Evolutionary conservation across 306 rosid species (phyloP), one percentile per base, ranked within the genome.

Genomic region (Phaseolus lunatus): DNA sequence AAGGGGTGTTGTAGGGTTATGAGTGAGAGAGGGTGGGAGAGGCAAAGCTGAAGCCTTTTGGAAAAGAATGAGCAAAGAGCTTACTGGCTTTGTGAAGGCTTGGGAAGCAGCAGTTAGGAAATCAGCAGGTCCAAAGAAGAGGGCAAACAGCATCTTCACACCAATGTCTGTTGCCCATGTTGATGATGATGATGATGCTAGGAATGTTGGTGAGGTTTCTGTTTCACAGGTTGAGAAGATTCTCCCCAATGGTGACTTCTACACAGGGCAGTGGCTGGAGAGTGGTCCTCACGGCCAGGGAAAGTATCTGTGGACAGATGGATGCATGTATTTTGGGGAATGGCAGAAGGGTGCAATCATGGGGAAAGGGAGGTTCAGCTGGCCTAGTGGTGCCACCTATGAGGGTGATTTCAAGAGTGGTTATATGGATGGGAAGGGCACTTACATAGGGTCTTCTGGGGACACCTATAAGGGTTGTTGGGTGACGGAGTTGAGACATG

Each of bases 331-430:
- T 66, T 89, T 85, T 11, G 99, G 98, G 16, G 90, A 89, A 73
- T 96, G 99, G 99, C 68, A 81, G 4, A 89, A 41, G 10, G 99
- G 99, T 3, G 86, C 74, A 49, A 84, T 90, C 16, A 57, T 65
- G 41, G 98, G 97, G 2, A 88, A 83, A 24, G 99, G 99, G 0
- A 87, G 78, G 83, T 96, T 96, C 44, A 89, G 96, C 54, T 96
- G 99, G 99, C 98, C 98, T 7, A 87, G 90, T 48, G 99, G 99
- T 9, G 94, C 99, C 5, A 91, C 98, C 74, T 96, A 92, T 72
- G 99, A 92, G 65, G 99, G 99, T 8, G 90, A 92, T 75, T 92
- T 96, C 90, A 91, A 91, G 9, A 75, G 29, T 77, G 89, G 90
- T 15, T 87, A 66, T 11, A 89, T 96, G 98, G 96, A 96, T 80